Conservation (phyloP, 2,329 filamentous ascomycete species). For the Neofusicoccum kwambonambiense region DNA sequence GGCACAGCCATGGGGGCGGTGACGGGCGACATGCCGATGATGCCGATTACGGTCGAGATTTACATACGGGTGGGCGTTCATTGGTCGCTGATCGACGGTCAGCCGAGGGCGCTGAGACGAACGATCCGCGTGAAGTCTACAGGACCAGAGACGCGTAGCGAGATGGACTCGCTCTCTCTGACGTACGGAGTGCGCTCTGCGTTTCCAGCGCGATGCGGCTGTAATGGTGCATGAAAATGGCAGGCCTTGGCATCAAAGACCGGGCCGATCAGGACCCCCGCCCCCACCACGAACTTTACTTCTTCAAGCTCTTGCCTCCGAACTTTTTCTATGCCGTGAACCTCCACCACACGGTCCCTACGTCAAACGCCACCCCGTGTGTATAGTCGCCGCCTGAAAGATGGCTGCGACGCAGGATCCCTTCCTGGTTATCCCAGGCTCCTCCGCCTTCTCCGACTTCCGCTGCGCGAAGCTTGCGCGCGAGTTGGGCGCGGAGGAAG, state of each 20-base stretch:
- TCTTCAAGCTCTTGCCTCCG: conserved; percentile 15
- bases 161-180: not conserved
- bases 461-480: conserved; percentile 46
- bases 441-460: conserved; percentile 56
- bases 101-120: not conserved
- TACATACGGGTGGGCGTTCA: conserved; percentile 1
- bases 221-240: not conserved
- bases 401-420: conserved; percentile 27
- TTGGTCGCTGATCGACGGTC: not conserved
- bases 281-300: conserved; percentile 17
- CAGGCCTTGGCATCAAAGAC: conserved; percentile 2
- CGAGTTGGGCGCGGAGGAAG: conserved; percentile 46
- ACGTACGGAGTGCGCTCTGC: not conserved
- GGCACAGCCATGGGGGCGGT: conserved; percentile 13
- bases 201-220: not conserved
- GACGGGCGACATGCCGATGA: conserved; percentile 6
- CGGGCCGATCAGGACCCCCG: conserved; percentile 16
- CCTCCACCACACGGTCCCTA: conserved; percentile 9
- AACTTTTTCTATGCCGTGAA: conserved; percentile 19
- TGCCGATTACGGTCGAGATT: conserved; percentile 7
- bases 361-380: conserved; percentile 11
- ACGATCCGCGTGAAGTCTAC: not conserved
- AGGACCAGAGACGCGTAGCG: not conserved
- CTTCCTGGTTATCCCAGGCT: conserved; percentile 50
- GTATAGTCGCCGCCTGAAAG: conserved; percentile 15